Evolutionary conservation across 176 grass and related monocot species (phyloP).

Genomic region (Hsuehochloa calcarea): DNA sequence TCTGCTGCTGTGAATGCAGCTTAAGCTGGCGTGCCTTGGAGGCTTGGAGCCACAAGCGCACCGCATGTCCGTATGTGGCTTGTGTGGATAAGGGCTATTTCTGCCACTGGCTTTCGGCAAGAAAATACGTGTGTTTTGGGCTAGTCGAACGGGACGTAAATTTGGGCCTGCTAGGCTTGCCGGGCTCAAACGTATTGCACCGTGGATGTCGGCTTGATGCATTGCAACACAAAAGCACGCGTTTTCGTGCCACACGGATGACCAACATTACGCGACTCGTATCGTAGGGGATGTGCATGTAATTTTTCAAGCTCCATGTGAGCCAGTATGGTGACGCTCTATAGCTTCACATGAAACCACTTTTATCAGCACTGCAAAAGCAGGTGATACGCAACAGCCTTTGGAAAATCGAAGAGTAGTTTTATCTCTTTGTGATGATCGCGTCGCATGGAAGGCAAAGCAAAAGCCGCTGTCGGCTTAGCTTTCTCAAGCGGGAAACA

Average conservation of each 20-base stretch:
- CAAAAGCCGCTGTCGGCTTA: neutral
- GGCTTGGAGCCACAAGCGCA: slow-evolving; percentile 45
- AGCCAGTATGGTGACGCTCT: too few species aligned
- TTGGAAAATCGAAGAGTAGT: neutral
- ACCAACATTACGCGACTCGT: neutral
- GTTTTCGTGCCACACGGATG: neutral
- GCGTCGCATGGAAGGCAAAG: slow-evolving; percentile 15
- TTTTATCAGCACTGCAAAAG: neutral
- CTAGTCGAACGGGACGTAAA: neutral
- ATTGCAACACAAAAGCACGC: neutral
- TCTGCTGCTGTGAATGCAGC: neutral
- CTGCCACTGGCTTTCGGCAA: neutral
- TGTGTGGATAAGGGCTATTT: slow-evolving; percentile 51
- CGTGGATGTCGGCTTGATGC: neutral
- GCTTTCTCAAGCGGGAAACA: neutral
- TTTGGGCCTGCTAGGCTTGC: neutral
- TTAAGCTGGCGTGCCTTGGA: neutral
- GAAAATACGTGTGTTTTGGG: neutral
- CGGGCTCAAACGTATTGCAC: neutral
- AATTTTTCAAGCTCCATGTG: neutral
- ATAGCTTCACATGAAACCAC: slow-evolving; percentile 3
- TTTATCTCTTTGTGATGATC: neutral
- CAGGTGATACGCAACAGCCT: neutral
- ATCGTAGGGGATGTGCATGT: neutral
- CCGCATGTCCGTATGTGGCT: neutral